These are phyloP conservation scores for Ogataea nonfermentans DNA, from an alignment of 805 yeast species.

Conservation along the genomic window DNA sequence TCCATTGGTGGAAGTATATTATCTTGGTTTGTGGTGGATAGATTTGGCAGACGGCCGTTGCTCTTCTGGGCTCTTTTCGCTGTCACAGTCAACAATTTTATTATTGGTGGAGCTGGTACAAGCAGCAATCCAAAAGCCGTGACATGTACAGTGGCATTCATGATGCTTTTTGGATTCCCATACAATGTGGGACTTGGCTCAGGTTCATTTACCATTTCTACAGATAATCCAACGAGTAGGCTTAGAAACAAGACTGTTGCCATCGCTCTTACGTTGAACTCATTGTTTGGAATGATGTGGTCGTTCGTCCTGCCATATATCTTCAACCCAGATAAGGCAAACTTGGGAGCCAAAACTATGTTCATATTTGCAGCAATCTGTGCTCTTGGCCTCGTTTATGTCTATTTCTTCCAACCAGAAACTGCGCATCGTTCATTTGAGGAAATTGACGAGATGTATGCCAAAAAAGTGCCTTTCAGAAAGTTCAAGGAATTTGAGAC, in stretches of 20 bases:
- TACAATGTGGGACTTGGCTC: slow-evolving; percentile 28
- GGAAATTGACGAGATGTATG: slow-evolving; percentile 38
- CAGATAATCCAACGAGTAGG: slow-evolving; percentile 19
- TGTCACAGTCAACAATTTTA: slow-evolving; percentile 25
- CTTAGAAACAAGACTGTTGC: slow-evolving; percentile 24
- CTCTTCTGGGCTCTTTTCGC: slow-evolving; percentile 30
- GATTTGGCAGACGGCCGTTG: slow-evolving; percentile 39
- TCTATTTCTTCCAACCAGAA: slow-evolving; percentile 41
- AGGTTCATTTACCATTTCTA: slow-evolving; percentile 20
- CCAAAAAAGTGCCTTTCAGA: slow-evolving; percentile 35
- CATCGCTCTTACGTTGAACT: slow-evolving; percentile 13
- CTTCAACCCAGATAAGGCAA: slow-evolving; percentile 21
- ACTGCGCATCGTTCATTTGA: slow-evolving; percentile 39
- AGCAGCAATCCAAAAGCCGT: slow-evolving; percentile 25
- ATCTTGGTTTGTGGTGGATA: slow-evolving; percentile 43
- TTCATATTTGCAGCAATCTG: slow-evolving; percentile 17
- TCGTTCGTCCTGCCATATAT: slow-evolving; percentile 23
- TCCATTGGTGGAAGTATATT: slow-evolving; percentile 34
- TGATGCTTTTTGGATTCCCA: slow-evolving; percentile 10
- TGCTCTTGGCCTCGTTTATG: slow-evolving; percentile 8
- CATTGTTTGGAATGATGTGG: slow-evolving; percentile 11
- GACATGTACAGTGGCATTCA: slow-evolving; percentile 30
- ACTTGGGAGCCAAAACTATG: slow-evolving; percentile 25
- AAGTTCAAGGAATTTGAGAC: slow-evolving; percentile 31
- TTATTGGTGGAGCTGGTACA: slow-evolving; percentile 31